Percentiles rank a stretch among this genome's conserved stretches.
These are phyloP conservation scores for Vitis hybrid DNA, from an alignment of 177 flowering plant species.

Conservation along the genomic window DNA sequence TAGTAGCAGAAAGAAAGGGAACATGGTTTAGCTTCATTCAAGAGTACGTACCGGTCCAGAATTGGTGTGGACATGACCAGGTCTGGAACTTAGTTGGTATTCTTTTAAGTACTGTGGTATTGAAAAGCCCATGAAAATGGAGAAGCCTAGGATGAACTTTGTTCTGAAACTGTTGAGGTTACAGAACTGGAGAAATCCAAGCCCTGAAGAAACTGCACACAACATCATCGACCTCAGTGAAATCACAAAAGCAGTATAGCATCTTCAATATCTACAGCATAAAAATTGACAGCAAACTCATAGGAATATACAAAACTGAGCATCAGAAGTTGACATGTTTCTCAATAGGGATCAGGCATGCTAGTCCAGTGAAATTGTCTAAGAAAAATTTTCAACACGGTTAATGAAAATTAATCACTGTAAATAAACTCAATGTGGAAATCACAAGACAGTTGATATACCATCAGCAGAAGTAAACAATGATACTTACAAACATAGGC, in stretches of 20 bases:
- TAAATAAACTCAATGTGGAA: too few species aligned
- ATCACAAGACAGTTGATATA: background rate
- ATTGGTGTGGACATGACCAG: conserved; percentile 24
- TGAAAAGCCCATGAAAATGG: conserved; percentile 54
- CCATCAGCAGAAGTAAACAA: background rate
- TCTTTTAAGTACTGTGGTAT: conserved; percentile 59
- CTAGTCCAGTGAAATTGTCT: too few species aligned
- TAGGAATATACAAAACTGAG: too few species aligned
- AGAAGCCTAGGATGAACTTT: conserved; percentile 50
- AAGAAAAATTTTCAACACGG: too few species aligned
- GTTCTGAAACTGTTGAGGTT: conserved; percentile 62
- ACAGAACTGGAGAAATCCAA: conserved; percentile 56
- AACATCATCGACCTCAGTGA: background rate
- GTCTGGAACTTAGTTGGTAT: conserved; percentile 7
- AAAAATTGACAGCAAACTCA: too few species aligned
- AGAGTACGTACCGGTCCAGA: conserved; percentile 39
- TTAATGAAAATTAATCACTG: too few species aligned
- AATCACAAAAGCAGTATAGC: conserved; percentile 1
- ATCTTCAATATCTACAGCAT: background rate
- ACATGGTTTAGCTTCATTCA: background rate
- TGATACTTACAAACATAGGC: conserved; percentile 44
- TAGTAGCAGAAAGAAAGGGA: background rate
- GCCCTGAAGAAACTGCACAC: conserved; percentile 51
- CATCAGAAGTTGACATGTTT: too few species aligned
- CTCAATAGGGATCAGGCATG: too few species aligned